phyloP scores from a whole-genome alignment of 2,329 filamentous ascomycete genomes.

The Cladophialophora psammophila region DNA sequence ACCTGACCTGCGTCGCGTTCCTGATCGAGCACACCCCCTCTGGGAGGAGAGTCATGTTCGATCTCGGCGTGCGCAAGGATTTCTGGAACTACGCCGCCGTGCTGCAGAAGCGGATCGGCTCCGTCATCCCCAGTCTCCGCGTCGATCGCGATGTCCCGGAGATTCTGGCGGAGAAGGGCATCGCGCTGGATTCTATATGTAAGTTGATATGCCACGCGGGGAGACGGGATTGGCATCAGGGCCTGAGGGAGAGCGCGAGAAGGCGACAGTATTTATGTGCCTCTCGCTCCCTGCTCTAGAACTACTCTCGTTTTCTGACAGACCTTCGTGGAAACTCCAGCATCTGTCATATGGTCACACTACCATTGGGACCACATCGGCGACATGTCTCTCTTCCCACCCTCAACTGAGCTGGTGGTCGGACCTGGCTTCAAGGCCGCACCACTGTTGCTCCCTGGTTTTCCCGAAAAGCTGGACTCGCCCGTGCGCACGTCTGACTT shows the following conservation, averaged over 20 bases:
- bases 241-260: too few relatives aligned
- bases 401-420: slow-evolving; percentile 58
- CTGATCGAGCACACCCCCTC: slow-evolving; percentile 31
- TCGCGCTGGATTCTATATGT: slow-evolving; percentile 31
- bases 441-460: slow-evolving; percentile 55
- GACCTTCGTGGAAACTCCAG: slow-evolving; percentile 24
- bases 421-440: slow-evolving; percentile 59
- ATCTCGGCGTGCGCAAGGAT: slow-evolving; percentile 46
- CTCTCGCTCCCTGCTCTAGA: too few relatives aligned
- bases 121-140: slow-evolving; percentile 34
- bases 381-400: slow-evolving; percentile 57
- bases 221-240: too few relatives aligned
- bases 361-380: slow-evolving; percentile 57
- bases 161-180: slow-evolving; percentile 33
- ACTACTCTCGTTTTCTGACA: not conserved
- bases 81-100: slow-evolving; percentile 38
- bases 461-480: slow-evolving; percentile 51
- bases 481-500: slow-evolving; percentile 48
- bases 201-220: slow-evolving; percentile 10
- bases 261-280: too few relatives aligned
- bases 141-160: slow-evolving; percentile 35
- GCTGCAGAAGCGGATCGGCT: slow-evolving; percentile 25
- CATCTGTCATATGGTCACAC: slow-evolving; percentile 45
- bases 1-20: slow-evolving; percentile 29
- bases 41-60: slow-evolving; percentile 41